Base-by-base conservation (phyloP, 2,329 filamentous ascomycete genomes). In the Alternaria gaisen region DNA sequence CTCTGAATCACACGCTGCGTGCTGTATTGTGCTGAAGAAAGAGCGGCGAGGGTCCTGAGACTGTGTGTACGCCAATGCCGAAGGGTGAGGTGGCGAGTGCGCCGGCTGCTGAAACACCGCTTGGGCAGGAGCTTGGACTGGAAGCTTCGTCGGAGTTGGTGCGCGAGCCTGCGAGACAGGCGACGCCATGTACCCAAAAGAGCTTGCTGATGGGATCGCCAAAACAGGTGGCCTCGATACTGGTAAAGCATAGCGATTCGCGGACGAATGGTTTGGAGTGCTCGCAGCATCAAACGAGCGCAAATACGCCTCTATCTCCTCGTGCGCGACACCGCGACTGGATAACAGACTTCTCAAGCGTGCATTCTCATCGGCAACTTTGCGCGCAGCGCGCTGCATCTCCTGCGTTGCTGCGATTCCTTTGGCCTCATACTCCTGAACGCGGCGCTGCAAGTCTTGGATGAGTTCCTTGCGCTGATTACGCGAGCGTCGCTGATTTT, bases 401-500 rank as follows among this genome's bases (percentile, higher is more conserved):
- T 92, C 89, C 26, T 84, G 80, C 0, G 87, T 89, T 4, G 89
- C 90, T 68, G 88, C 83, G 43, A 90, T 83, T 11, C 90, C 90
- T 34, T 85, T 80, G 22, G 83, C 80, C 76, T 92, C 88, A 73
- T 85, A 91, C 46, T 82, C 77, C 36, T 87, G 84, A 60, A 90
- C 80, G 56, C 86, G 86, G 56, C 83, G 80, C 77, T 92, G 90
- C 26, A 92, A 83, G 51, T 89, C 87, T 62, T 87, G 81, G 51
- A 92, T 79, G 71, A 92, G 91, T 72, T 91, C 89, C 79, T 89
- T 90, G 66, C 88, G 85, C 30, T 90, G 85, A 30, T 88, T 88
- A 40, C 91, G 87, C 12, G 88, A 91, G 62, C 90, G 87, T 52
- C 91, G 84, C 74, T 93, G 91, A 72, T 93, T 93, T 68, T 93